These are phyloP conservation scores for Chrysoporthe austroafricana DNA, from an alignment of 2,329 filamentous ascomycete genomes.

Conservation along the genomic window DNA sequence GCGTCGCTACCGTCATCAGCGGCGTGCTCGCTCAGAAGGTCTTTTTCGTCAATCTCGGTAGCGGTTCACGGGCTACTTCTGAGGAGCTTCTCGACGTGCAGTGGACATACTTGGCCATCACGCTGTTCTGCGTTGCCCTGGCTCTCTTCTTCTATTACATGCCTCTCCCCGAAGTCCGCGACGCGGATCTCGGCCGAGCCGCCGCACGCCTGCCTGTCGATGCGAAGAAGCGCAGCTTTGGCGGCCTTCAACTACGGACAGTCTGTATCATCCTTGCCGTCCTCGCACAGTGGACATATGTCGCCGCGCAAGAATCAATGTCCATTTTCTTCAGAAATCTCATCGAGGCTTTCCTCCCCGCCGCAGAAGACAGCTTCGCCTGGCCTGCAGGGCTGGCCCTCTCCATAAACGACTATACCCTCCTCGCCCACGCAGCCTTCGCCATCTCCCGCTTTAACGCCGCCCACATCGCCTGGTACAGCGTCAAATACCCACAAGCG, in stretches of 20 bases:
- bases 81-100: conserved; percentile 73
- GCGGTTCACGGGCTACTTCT: conserved; percentile 36
- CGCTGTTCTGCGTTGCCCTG: conserved; percentile 71
- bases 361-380: conserved; percentile 32
- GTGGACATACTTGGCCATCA: conserved; percentile 84
- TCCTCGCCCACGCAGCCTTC: conserved; percentile 74
- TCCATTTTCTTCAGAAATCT: conserved; percentile 63
- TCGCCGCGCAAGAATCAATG: conserved; percentile 71
- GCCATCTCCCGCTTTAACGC: conserved; percentile 74
- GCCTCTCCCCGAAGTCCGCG: conserved; percentile 64
- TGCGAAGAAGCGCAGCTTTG: conserved; percentile 51
- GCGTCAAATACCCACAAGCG: conserved; percentile 45
- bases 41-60: conserved; percentile 66
- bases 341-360: conserved; percentile 46
- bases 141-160: conserved; percentile 72
- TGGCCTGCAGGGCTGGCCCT: conserved; percentile 52
- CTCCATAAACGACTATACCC: conserved; percentile 66
- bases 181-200: conserved; percentile 56
- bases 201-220: conserved; percentile 54
- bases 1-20: conserved; percentile 72
- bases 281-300: conserved; percentile 77
- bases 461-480: conserved; percentile 64
- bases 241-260: conserved; percentile 58
- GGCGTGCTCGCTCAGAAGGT: conserved; percentile 73
- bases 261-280: conserved; percentile 70